Conservation (phyloP, 345 rosid species). For the Psidium guajava region DNA sequence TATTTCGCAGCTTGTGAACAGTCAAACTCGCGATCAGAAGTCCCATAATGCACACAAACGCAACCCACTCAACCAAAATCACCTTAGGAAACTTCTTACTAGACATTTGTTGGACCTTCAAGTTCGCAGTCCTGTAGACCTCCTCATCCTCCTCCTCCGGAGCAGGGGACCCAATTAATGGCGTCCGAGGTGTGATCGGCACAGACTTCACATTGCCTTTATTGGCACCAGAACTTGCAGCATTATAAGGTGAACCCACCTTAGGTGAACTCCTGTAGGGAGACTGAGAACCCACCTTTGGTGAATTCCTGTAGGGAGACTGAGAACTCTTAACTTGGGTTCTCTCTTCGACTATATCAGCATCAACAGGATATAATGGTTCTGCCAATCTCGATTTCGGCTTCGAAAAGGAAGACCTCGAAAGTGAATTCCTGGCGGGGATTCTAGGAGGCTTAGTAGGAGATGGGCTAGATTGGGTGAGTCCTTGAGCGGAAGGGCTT, state of each 20-base stretch:
- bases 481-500: conserved; percentile 13
- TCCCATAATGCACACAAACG: conserved; percentile 21
- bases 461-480: conserved; percentile 3
- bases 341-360: conserved; percentile 17
- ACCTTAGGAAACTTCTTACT: conserved; percentile 14
- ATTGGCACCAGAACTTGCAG: conserved; percentile 2
- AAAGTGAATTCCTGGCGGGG: conserved; percentile 15
- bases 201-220: conserved; percentile 19
- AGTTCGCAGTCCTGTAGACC: conserved; percentile 19
- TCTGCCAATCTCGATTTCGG: conserved; percentile 53
- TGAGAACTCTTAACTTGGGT: not conserved
- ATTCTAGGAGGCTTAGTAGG: conserved; percentile 23
- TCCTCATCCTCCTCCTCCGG: conserved; percentile 20
- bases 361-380: conserved; percentile 18
- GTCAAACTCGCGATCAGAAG: conserved; percentile 31
- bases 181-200: conserved; percentile 42
- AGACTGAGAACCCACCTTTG: conserved; percentile 13
- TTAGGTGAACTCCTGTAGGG: conserved; percentile 19
- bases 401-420: conserved; percentile 32
- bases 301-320: conserved; percentile 21
- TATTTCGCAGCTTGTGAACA: conserved; percentile 11
- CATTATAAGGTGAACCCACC: conserved; percentile 12
- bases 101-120: conserved; percentile 8
- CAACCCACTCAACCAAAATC: conserved; percentile 16
- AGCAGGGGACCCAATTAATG: conserved; percentile 20